Conservation (phyloP, 2,329 filamentous ascomycete species). For the Penicillium capsulatum region DNA sequence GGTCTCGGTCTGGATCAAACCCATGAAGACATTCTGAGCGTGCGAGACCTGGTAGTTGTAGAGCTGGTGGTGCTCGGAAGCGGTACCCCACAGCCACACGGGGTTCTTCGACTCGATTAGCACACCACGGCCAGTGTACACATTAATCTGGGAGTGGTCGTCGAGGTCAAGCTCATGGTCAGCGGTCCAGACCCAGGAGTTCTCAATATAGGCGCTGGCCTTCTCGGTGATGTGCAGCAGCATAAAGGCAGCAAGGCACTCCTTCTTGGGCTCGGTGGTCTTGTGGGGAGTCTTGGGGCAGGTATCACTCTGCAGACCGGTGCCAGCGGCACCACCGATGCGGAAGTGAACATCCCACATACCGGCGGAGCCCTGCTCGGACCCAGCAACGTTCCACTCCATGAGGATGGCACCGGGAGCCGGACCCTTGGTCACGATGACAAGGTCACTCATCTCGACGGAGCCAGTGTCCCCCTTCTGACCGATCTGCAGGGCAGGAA, state of each 20-base stretch:
- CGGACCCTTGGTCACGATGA: constrained; percentile 78
- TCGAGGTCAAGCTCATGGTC: constrained; percentile 80
- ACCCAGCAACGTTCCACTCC: constrained; percentile 78
- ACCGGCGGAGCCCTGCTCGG: constrained; percentile 62
- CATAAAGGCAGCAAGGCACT: constrained; percentile 71
- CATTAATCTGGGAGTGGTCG: constrained; percentile 64
- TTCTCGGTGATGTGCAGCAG: constrained; percentile 54
- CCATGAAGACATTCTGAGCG: constrained; percentile 76
- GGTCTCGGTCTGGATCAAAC: constrained; percentile 82
- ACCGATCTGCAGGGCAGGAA: constrained; percentile 82
- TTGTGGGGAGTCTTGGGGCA: constrained; percentile 72
- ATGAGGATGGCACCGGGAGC: constrained; percentile 85
- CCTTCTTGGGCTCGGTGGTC: constrained; percentile 57
- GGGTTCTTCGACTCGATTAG: constrained; percentile 72
- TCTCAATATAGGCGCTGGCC: constrained; percentile 74
- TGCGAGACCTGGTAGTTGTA: constrained; percentile 81
- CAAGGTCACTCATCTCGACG: constrained; percentile 83
- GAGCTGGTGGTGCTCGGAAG: constrained; percentile 56
- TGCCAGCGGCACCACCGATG: constrained; percentile 81
- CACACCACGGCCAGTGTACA: constrained; percentile 84
- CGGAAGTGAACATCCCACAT: constrained; percentile 98
- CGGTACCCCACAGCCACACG: constrained; percentile 78
- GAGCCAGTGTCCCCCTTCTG: constrained; percentile 68
- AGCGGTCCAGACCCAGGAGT: constrained; percentile 84
- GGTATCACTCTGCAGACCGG: constrained; percentile 70